These are phyloP conservation scores for Trichosporon sp. DNA, from an alignment of 1,284 basidiomycete species.

Conservation along the genomic window DNA sequence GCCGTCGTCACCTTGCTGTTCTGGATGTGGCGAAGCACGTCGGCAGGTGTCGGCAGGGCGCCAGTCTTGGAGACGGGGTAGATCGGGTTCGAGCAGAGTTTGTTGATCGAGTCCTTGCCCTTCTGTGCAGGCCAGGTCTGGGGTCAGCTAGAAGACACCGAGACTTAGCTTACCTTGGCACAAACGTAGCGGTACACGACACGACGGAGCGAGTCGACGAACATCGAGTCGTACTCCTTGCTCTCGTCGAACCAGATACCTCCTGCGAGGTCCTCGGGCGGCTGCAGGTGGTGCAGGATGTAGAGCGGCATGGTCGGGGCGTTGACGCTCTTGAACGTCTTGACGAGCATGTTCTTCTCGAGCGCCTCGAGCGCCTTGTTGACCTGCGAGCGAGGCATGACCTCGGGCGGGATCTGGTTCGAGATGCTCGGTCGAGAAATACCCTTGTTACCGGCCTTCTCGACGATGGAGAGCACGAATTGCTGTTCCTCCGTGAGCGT, in stretches of 20 bases:
- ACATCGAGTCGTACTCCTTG: conserved; percentile 51
- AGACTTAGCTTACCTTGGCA: conserved; percentile 38
- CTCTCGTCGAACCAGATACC: conserved; percentile 55
- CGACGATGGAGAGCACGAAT: conserved; percentile 40
- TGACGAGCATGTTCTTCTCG: conserved; percentile 49
- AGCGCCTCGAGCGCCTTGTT: conserved; percentile 47
- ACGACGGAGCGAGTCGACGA: conserved; percentile 47
- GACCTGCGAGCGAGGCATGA: conserved; percentile 41
- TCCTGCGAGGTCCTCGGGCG: conserved; percentile 53
- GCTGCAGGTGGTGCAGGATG: conserved; percentile 46
- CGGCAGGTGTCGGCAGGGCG: conserved; percentile 42
- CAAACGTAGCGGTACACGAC: conserved; percentile 42
- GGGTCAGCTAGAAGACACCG: neutral
- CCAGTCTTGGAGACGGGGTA: conserved; percentile 43
- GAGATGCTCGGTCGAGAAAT: conserved; percentile 34
- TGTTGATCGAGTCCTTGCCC: conserved; percentile 31
- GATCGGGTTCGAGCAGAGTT: conserved; percentile 38
- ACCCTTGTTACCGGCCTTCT: conserved; percentile 36
- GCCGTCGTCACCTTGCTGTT: conserved; percentile 40
- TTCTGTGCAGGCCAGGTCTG: conserved; percentile 43
- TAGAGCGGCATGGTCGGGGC: conserved; percentile 51
- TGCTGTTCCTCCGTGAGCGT: conserved; percentile 48
- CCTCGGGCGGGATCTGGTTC: conserved; percentile 42
- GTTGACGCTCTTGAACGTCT: conserved; percentile 53
- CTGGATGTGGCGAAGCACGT: conserved; percentile 44